Base-by-base conservation (phyloP, 1,284 basidiomycete genomes). In the Takashimella koratensis region DNA sequence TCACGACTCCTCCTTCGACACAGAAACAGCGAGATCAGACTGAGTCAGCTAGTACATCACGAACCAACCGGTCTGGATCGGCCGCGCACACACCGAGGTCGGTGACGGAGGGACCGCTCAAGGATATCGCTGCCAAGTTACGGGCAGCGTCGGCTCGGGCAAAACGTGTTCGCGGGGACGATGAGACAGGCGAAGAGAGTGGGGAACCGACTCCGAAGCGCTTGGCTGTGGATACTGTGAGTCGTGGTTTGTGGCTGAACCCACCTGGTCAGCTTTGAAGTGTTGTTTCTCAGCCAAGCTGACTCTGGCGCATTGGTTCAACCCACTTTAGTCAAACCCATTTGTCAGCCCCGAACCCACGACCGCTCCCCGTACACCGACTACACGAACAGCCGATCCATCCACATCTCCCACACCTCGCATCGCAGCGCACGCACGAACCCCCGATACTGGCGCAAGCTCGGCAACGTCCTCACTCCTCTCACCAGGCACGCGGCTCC, bases 401-500 rank as follows among this genome's bases (percentile, higher is more conserved):
- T n/a, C n/a, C n/a, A n/a, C n/a, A n/a, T n/a, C n/a, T n/a, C 44
- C 68, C 68, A 6, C 68, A 68, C 54, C 13, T 68, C 23, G 36
- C 36, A 16, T 58, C 62, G 30, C 30, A 36, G 8, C 30, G 30
- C 8, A 36, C 8, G 30, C 30, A 36, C 30, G 10, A 16, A 36
- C 30, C 30, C 30, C 30, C 10, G 10, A 36, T 36, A 36, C 30
- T 16, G 16, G 30, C 30, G 30, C 16, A 8, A 36, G 10, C 30
- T 16, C 30, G 30, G 30, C n/a, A n/a, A n/a, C n/a, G n/a, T n/a
- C 30, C 30, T 16, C 30, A 36, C 30, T 16, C 16, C 16, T 36
- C 16, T 8, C 30, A 36, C 16, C 43, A 16, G 45, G 45, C 19
- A 20, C 10, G 4, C 54, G 58, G 2, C 47, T 54, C 2, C 70